A percentile compares a stretch with the other conserved stretches of the same genome.
These are phyloP conservation scores for Solanum appendiculatum DNA, from an alignment of 257 asterid genomes.

Conservation along the genomic window DNA sequence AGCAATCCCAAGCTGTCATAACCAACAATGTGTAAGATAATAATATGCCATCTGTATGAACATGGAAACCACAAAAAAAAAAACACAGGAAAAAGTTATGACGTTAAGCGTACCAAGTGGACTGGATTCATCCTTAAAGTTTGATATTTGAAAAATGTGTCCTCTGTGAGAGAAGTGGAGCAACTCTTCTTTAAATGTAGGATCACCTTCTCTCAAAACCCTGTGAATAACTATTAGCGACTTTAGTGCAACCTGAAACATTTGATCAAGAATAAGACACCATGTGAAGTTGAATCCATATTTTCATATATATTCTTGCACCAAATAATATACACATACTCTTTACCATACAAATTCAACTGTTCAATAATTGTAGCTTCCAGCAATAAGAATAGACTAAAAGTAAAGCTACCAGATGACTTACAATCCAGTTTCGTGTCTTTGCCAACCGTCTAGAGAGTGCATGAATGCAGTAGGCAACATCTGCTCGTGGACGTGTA, in stretches of 20 bases:
- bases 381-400: background rate
- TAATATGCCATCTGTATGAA: background rate
- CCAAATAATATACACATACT: background rate
- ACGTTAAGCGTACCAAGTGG: conserved; percentile 45
- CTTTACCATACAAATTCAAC: background rate
- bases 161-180: conserved; percentile 56
- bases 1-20: conserved; percentile 89
- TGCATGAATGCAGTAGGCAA: conserved; percentile 84
- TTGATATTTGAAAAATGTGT: conserved; percentile 49
- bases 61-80: background rate
- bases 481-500: conserved; percentile 83
- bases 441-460: conserved; percentile 66
- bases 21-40: background rate
- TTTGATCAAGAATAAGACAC: background rate
- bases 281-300: background rate
- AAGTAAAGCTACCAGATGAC: background rate
- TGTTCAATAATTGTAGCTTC: background rate
- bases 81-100: background rate
- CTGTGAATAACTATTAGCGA: conserved; percentile 74
- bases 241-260: conserved; percentile 72
- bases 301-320: background rate
- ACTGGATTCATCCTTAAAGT: conserved; percentile 86
- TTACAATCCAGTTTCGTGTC: conserved; percentile 80
- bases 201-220: conserved; percentile 78
- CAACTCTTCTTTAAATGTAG: conserved; percentile 67